Conservation (phyloP, 2,329 filamentous ascomycete genomes). For the Ophidiomyces ophidiicola region DNA sequence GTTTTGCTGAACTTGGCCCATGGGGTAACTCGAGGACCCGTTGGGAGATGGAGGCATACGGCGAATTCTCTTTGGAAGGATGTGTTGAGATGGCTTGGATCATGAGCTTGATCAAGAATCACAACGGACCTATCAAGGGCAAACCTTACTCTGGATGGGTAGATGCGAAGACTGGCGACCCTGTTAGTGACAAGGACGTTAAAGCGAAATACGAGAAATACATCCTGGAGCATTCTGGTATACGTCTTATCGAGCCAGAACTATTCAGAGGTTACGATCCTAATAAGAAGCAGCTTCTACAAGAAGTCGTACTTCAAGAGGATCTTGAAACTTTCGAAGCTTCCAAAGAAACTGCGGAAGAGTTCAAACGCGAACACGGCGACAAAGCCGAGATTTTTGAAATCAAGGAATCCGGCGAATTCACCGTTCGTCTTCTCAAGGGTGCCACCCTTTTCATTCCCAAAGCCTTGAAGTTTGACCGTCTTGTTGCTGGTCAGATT, state of each 20-base stretch:
- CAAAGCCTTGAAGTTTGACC: slow-evolving; percentile 93
- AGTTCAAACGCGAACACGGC: slow-evolving; percentile 93
- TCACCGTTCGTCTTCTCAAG: slow-evolving; percentile 88
- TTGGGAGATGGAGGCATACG: slow-evolving; percentile 98
- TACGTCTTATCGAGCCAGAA: slow-evolving; percentile 94
- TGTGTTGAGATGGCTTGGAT: slow-evolving; percentile 99
- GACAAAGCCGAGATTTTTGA: slow-evolving; percentile 98
- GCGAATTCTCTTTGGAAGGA: slow-evolving; percentile 92
- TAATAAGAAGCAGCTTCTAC: slow-evolving; percentile 94
- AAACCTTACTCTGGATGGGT: slow-evolving; percentile 94
- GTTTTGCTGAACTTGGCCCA: slow-evolving; percentile 88
- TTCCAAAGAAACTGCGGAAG: slow-evolving; percentile 91
- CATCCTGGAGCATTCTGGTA: slow-evolving; percentile 92
- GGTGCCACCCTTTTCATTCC: slow-evolving; percentile 89
- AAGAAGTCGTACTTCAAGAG: slow-evolving; percentile 94
- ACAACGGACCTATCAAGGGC: slow-evolving; percentile 92
- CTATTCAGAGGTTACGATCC: slow-evolving; percentile 95
- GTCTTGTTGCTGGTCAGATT: slow-evolving; percentile 91
- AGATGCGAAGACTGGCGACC: slow-evolving; percentile 83
- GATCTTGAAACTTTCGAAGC: slow-evolving; percentile 95
- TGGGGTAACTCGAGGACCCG: slow-evolving; percentile 98
- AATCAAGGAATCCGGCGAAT: slow-evolving; percentile 85
- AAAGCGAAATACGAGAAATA: slow-evolving; percentile 96
- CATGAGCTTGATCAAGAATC: slow-evolving; percentile 98
- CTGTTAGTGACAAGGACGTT: slow-evolving; percentile 94